phyloP scores from a whole-genome alignment of 2,329 filamentous ascomycete genomes.

The Alternaria triticina region DNA sequence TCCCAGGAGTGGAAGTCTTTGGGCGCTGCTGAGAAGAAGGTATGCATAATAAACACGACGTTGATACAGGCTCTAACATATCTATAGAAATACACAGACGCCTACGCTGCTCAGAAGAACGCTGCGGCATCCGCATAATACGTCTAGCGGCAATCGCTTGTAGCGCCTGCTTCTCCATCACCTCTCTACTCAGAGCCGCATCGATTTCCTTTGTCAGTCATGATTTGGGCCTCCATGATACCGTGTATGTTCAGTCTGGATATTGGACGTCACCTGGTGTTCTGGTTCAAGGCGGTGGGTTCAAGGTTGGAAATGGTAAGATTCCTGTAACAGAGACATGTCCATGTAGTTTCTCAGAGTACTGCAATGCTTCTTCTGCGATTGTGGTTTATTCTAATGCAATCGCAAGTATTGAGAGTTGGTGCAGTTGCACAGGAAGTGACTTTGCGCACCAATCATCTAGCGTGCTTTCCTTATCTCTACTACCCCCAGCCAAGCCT shows the following conservation, averaged over 20 bases:
- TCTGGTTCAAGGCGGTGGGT: not conserved
- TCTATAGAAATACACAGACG: conserved; percentile 40
- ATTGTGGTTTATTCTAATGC: not conserved
- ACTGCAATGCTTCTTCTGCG: not conserved
- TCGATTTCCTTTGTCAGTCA: conserved; percentile 8
- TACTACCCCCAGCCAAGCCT: conserved; percentile 1
- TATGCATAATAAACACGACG: conserved; percentile 25
- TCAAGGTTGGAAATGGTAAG: not conserved
- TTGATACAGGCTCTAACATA: conserved; percentile 29
- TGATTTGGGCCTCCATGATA: not conserved
- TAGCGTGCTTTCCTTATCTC: conserved; percentile 30
- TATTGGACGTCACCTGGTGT: conserved; percentile 11
- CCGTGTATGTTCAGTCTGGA: conserved; percentile 22
- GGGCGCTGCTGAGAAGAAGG: conserved; percentile 56
- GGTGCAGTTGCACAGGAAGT: not conserved
- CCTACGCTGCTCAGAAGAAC: conserved; percentile 19
- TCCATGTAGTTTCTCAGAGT: not conserved
- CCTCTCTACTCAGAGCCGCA: conserved; percentile 1
- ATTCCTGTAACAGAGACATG: not conserved
- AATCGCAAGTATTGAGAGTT: not conserved
- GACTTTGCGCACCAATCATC: conserved; percentile 10
- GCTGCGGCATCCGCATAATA: not conserved
- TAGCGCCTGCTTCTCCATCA: not conserved
- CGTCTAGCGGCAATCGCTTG: not conserved
- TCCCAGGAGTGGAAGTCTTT: conserved; percentile 58